Evolutionary conservation across 2,329 filamentous ascomycete genomes (phyloP).

Genomic region (Aureobasidium melanogenum): DNA sequence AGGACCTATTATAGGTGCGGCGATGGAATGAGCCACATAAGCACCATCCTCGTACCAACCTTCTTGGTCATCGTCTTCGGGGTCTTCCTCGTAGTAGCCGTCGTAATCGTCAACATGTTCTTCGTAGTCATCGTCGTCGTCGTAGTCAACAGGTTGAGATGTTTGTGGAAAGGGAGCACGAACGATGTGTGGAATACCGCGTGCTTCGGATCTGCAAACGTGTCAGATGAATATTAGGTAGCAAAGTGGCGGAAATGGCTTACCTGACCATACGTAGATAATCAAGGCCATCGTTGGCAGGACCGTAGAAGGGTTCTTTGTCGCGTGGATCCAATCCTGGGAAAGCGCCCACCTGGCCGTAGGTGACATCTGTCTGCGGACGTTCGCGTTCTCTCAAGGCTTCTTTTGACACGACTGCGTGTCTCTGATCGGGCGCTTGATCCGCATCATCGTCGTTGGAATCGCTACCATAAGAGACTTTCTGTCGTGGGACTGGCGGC

Average conservation of each 20-base stretch:
- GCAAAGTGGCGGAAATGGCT: constrained; percentile 24
- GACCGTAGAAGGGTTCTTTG: constrained; percentile 58
- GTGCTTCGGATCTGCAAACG: constrained; percentile 60
- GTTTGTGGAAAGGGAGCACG: constrained; percentile 40
- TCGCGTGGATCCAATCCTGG: constrained; percentile 48
- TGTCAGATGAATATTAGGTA: constrained; percentile 23
- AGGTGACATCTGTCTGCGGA: constrained; percentile 51
- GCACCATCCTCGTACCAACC: constrained; percentile 72
- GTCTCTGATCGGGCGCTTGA: neutral
- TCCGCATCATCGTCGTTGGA: neutral
- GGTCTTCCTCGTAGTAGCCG: constrained; percentile 41
- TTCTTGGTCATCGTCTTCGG: constrained; percentile 32
- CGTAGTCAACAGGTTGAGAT: neutral
- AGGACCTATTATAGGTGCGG: constrained; percentile 12
- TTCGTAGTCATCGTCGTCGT: constrained; percentile 33
- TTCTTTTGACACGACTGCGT: constrained; percentile 1
- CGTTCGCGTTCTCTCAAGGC: constrained; percentile 16
- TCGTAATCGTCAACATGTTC: constrained; percentile 26
- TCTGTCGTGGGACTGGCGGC: constrained; percentile 12
- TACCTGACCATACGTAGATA: constrained; percentile 66
- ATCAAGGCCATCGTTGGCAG: constrained; percentile 57
- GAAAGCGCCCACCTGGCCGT: constrained; percentile 65
- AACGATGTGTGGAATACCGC: constrained; percentile 61
- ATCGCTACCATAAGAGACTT: constrained; percentile 12
- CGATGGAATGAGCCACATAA: constrained; percentile 55